Conservation (phyloP, 1,139 yeast genomes). For the Candida labiduridarum region DNA sequence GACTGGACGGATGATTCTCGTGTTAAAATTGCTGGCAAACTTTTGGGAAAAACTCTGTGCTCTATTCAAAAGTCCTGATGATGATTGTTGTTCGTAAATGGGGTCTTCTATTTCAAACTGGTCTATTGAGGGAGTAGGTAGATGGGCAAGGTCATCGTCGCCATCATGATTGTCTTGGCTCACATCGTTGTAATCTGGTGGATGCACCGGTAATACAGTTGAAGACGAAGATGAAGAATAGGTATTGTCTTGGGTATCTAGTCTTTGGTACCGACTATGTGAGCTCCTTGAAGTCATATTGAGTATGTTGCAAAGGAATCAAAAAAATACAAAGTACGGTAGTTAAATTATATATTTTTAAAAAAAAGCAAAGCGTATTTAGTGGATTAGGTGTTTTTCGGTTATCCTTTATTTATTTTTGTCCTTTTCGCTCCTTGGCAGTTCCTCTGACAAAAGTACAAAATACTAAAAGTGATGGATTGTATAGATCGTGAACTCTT, state of each 20-base stretch:
- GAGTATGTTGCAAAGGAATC: not conserved
- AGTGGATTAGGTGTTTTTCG: too few relatives aligned
- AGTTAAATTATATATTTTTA: too few relatives aligned
- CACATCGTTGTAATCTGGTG: slow-evolving; percentile 35
- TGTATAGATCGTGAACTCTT: too few relatives aligned
- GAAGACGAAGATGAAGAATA: slow-evolving; percentile 18
- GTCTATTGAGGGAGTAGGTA: slow-evolving; percentile 25
- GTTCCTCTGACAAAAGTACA: too few relatives aligned
- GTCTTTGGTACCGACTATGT: slow-evolving; percentile 5
- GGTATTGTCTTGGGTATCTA: slow-evolving; percentile 4
- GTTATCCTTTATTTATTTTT: not conserved
- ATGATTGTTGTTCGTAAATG: slow-evolving; percentile 17
- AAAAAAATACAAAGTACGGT: not conserved
- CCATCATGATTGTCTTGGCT: slow-evolving; percentile 12
- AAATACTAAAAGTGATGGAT: too few relatives aligned
- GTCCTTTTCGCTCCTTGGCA: not conserved
- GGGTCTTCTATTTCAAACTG: slow-evolving; percentile 48
- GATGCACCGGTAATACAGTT: slow-evolving; percentile 17
- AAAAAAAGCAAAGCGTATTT: not conserved
- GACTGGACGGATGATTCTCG: slow-evolving; percentile 54
- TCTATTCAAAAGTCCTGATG: slow-evolving; percentile 25
- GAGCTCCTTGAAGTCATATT: slow-evolving; percentile 4
- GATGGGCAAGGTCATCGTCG: not conserved
- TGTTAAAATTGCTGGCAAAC: slow-evolving; percentile 41
- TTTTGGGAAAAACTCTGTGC: slow-evolving; percentile 36